These are phyloP conservation scores for Microthyrium microscopicum DNA, from an alignment of 2,329 filamentous ascomycete species.

Conservation along the genomic window DNA sequence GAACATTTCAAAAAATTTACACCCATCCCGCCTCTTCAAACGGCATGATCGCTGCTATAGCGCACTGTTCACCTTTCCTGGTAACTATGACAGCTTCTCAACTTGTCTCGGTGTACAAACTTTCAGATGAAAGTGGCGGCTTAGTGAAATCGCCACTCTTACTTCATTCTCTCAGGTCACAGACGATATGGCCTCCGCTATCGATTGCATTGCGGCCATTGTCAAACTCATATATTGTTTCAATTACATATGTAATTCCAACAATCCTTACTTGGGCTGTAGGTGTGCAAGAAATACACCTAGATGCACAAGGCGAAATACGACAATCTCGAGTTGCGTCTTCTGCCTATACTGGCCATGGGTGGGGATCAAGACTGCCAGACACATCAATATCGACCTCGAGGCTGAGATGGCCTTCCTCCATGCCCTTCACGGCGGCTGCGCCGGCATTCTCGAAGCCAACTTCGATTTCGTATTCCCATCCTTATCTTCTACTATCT, in stretches of 20 bases:
- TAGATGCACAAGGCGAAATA: slow-evolving; percentile 35
- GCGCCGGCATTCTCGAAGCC: slow-evolving; percentile 4
- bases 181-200: slow-evolving; percentile 60
- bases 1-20: slow-evolving; percentile 34
- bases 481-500: slow-evolving; percentile 73
- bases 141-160: slow-evolving; percentile 34
- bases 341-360: slow-evolving; percentile 25
- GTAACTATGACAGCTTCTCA: slow-evolving; percentile 63
- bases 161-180: slow-evolving; percentile 63
- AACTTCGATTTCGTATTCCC: slow-evolving; percentile 36
- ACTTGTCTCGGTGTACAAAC: slow-evolving; percentile 59
- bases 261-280: slow-evolving; percentile 67
- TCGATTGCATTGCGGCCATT: slow-evolving; percentile 67
- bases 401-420: slow-evolving; percentile 5
- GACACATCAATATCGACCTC: slow-evolving; percentile 7
- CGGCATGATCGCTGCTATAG: slow-evolving; percentile 51
- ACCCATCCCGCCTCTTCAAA: slow-evolving; percentile 44
- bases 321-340: slow-evolving; percentile 30
- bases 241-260: slow-evolving; percentile 72
- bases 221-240: slow-evolving; percentile 50
- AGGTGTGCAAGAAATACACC: slow-evolving; percentile 75
- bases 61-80: slow-evolving; percentile 58
- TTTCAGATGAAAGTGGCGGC: slow-evolving; percentile 20
- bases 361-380: slow-evolving; percentile 16
- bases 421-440: slow-evolving; percentile 3